Evolutionary conservation across 2,329 filamentous ascomycete genomes (phyloP), one percentile per base, ranked within the genome.

Genomic region (Epichloe brachyelytri): DNA sequence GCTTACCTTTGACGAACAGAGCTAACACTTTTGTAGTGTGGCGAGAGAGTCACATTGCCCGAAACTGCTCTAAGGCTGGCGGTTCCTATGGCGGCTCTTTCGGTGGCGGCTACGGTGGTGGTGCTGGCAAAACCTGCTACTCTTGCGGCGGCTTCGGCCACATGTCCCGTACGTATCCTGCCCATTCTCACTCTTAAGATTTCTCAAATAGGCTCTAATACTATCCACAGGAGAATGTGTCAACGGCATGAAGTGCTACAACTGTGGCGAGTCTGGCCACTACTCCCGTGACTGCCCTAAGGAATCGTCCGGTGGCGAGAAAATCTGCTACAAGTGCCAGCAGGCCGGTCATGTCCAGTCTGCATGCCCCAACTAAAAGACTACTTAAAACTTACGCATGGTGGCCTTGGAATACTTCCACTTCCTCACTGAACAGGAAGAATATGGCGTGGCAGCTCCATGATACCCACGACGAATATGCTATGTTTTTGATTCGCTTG

Each of bases 221-320:
- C 47, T 47, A 46, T 17, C n/a, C 47, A 19, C 52, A 81, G 79
- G 80, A 61, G 93, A 97, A 74, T 98, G 93, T 74, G 94, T 91
- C 63, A 94, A 97, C 71, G 93, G 93, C 64, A 91, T 94, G 78
- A 97, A 97, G 79, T 98, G 93, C 85, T 98, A 97, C 83, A 96
- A 96, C 82, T 97, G 93, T 61, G 80, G 80, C 65, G 89, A 96
- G 76, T 86, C 91, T 61, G 91, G 93, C 56, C 91, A 97, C 73
- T 82, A 96, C 69, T 94, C 87, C 59, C 86, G 91, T 59, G 93
- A 98, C 72, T 98, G 93, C 80, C 86, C 90, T 62, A 90, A 91
- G 68, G 91, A 95, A 74, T 86, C 87, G 54, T 80, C 83, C 61
- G 79, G 81, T 59, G 80, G 83, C 65, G 91, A 97, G 80, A 91